Conservation (phyloP, 257 asterid species). For the Prunella vulgaris region DNA sequence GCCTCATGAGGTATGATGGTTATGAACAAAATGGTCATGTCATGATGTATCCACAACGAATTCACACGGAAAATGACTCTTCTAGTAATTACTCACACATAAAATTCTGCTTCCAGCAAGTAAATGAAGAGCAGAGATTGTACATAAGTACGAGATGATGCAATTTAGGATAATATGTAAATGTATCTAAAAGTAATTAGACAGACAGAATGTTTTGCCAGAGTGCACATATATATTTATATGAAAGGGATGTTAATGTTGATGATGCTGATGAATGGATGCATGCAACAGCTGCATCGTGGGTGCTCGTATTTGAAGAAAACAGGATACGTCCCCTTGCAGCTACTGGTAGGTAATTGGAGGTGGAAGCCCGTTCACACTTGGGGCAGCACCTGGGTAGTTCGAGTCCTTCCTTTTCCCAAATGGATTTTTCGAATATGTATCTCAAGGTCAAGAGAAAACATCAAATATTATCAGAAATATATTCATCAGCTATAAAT, state of each 20-base stretch:
- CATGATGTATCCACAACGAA: constrained; percentile 3
- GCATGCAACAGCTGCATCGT: constrained; percentile 83
- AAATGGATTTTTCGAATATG: constrained; percentile 98
- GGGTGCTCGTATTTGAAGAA: constrained; percentile 50
- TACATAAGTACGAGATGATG: constrained; percentile 25
- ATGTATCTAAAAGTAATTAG: background rate
- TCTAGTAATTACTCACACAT: background rate
- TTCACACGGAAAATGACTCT: constrained; percentile 4
- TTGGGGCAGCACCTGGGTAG: constrained; percentile 40
- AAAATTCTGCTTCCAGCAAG: background rate
- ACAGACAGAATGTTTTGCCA: background rate
- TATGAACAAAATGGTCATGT: constrained; percentile 26
- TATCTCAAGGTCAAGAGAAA: constrained; percentile 61
- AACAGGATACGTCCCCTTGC: constrained; percentile 82
- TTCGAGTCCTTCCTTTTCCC: constrained; percentile 78
- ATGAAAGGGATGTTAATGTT: constrained; percentile 45
- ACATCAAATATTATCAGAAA: constrained; percentile 15
- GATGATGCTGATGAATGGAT: constrained; percentile 74
- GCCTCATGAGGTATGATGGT: background rate
- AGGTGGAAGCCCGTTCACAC: constrained; percentile 62
- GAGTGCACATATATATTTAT: background rate
- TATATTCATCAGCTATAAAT: background rate
- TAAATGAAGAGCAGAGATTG: constrained; percentile 14
- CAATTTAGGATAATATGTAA: constrained; percentile 17
- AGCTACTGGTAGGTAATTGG: constrained; percentile 74